A percentile compares a stretch with the other conserved stretches of the same genome.
Conservation (phyloP, 257 asterid genomes). For the Phtheirospermum japonicum region DNA sequence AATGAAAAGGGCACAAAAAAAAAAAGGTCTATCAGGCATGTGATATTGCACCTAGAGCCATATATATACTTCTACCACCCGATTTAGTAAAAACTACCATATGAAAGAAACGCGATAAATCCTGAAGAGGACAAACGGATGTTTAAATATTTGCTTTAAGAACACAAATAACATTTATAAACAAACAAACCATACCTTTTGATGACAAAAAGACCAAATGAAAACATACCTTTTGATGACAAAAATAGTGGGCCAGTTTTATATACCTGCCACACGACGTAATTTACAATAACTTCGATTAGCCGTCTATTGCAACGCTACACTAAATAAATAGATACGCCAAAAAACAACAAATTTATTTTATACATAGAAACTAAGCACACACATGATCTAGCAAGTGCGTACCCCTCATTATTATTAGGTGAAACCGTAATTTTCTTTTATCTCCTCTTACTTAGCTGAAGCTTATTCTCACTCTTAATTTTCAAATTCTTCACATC, state of each 20-base stretch:
- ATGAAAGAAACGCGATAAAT: background rate
- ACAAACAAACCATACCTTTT: conserved; percentile 54
- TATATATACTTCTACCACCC: background rate
- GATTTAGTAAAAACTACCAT: conserved; percentile 1
- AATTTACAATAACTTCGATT: conserved; percentile 21
- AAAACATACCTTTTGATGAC: conserved; percentile 82
- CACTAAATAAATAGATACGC: background rate
- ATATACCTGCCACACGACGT: conserved; percentile 69
- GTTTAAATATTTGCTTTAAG: background rate
- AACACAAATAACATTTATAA: background rate
- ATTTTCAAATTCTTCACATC: background rate
- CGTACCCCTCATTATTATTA: conserved; percentile 9
- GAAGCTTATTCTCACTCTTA: conserved; percentile 7
- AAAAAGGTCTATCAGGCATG: too few relatives aligned
- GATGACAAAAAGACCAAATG: conserved; percentile 50
- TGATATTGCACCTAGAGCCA: too few relatives aligned
- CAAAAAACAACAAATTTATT: background rate
- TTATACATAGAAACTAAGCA: background rate
- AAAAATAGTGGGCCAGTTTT: conserved; percentile 88
- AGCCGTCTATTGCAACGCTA: conserved; percentile 8
- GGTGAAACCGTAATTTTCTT: background rate
- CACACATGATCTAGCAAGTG: background rate
- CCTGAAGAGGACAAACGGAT: conserved; percentile 13
- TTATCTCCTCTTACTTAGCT: background rate
- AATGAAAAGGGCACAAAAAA: too few relatives aligned